Evolutionary conservation across 441 rosid genomes (phyloP).

Genomic region (Monsonia emarginata): DNA sequence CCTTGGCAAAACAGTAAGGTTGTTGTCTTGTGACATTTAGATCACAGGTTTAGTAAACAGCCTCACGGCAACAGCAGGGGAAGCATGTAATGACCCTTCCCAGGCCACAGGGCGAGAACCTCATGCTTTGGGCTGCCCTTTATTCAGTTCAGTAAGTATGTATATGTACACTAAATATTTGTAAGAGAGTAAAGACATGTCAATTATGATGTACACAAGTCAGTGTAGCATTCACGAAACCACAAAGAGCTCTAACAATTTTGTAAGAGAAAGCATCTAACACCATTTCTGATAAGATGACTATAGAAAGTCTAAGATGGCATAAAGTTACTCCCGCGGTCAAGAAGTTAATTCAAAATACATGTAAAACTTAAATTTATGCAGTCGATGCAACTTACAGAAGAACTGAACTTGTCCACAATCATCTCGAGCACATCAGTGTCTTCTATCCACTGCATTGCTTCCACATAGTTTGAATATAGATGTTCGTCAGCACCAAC

Average conservation of each 20-base stretch:
- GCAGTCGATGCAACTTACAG: constrained; percentile 42
- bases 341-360: not conserved
- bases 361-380: not conserved
- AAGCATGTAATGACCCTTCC: no score
- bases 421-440: constrained; percentile 84
- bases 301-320: not conserved
- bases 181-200: not conserved
- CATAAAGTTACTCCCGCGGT: not conserved
- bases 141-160: not conserved
- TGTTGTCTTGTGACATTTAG: no score
- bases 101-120: no score
- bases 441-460: constrained; percentile 85
- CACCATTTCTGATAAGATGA: not conserved
- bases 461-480: constrained; percentile 55
- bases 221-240: not conserved
- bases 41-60: no score
- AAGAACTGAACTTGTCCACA: constrained; percentile 81
- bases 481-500: constrained; percentile 85
- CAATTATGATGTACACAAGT: not conserved
- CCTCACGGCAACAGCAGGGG: no score
- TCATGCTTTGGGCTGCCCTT: no score
- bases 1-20: no score
- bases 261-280: not conserved
- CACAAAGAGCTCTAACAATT: not conserved
- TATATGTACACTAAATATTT: not conserved